Conservation (phyloP, 139 green algal species). For the Chlamydomonas asymmetrica region DNA sequence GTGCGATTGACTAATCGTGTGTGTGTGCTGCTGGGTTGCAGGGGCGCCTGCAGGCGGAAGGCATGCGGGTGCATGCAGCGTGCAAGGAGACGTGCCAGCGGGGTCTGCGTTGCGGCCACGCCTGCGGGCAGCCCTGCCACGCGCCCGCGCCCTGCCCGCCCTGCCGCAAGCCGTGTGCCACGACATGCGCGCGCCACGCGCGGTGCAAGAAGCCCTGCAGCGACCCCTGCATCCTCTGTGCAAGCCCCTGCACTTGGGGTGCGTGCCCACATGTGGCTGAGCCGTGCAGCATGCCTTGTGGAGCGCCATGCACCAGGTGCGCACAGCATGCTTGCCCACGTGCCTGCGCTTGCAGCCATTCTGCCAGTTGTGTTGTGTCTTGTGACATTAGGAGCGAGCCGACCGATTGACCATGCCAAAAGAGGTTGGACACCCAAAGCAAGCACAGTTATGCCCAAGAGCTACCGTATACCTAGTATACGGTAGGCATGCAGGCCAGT, state of each 20-base stretch:
- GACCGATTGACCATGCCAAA: too few relatives aligned
- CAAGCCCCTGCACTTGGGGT: constrained; percentile 64
- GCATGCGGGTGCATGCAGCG: background rate
- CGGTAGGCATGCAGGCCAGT: too few relatives aligned
- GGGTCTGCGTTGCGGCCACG: constrained; percentile 30
- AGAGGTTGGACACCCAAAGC: background rate
- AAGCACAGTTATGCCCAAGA: background rate
- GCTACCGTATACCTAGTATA: background rate
- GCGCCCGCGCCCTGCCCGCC: constrained; percentile 9
- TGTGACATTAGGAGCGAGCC: too few relatives aligned
- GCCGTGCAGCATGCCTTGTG: constrained; percentile 65
- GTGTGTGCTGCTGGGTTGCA: background rate
- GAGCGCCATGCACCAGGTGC: constrained; percentile 59
- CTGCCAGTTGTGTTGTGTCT: background rate
- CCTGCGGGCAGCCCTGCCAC: constrained; percentile 31
- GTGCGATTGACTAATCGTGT: too few relatives aligned
- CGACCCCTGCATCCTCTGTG: constrained; percentile 55
- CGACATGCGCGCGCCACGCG: constrained; percentile 40
- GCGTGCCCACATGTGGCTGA: constrained; percentile 54
- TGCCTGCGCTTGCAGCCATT: background rate
- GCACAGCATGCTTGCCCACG: background rate
- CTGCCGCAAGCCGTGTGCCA: constrained; percentile 35
- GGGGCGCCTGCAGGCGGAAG: background rate
- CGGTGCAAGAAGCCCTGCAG: constrained; percentile 41
- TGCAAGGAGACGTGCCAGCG: constrained; percentile 16